Percentiles rank a stretch among this genome's conserved stretches.
Conservation (phyloP, 1,139 yeast species). For the Suhomyces wounanorum region DNA sequence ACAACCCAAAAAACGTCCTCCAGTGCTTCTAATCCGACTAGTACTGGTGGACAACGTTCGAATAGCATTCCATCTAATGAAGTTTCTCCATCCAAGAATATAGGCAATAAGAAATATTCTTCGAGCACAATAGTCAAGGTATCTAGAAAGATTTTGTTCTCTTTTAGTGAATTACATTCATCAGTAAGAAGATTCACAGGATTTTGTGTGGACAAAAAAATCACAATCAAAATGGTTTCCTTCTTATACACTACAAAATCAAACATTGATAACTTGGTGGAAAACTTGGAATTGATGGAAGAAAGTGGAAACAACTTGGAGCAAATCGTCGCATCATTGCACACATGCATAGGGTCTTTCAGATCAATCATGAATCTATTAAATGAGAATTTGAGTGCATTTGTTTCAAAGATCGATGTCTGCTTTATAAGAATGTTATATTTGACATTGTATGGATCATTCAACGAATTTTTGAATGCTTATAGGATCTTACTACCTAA, state of each 20-base stretch:
- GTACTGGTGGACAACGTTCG: conserved; percentile 5
- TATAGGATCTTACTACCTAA: conserved; percentile 55
- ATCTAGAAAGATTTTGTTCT: conserved; percentile 57
- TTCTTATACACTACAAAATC: conserved; percentile 57
- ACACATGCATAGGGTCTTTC: conserved; percentile 46
- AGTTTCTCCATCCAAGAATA: conserved; percentile 16
- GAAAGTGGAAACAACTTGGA: conserved; percentile 36
- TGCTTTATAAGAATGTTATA: conserved; percentile 74
- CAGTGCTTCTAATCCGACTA: background rate
- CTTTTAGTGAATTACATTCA: conserved; percentile 71
- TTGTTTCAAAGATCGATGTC: conserved; percentile 61
- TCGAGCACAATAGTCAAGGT: conserved; percentile 44
- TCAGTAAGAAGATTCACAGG: conserved; percentile 67
- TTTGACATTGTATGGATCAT: conserved; percentile 69
- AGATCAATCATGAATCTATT: conserved; percentile 52
- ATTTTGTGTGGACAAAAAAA: conserved; percentile 64
- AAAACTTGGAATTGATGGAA: conserved; percentile 59
- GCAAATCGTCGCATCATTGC: conserved; percentile 33
- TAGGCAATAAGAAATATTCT: conserved; percentile 18
- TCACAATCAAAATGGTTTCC: conserved; percentile 60
- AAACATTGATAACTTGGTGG: conserved; percentile 60
- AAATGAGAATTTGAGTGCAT: conserved; percentile 47
- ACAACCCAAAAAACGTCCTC: conserved; percentile 3
- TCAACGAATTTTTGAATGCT: conserved; percentile 75
- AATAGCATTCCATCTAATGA: conserved; percentile 14